phyloP scores from a whole-genome alignment of 78 protist species.

The Creolimax fragrantissima region DNA sequence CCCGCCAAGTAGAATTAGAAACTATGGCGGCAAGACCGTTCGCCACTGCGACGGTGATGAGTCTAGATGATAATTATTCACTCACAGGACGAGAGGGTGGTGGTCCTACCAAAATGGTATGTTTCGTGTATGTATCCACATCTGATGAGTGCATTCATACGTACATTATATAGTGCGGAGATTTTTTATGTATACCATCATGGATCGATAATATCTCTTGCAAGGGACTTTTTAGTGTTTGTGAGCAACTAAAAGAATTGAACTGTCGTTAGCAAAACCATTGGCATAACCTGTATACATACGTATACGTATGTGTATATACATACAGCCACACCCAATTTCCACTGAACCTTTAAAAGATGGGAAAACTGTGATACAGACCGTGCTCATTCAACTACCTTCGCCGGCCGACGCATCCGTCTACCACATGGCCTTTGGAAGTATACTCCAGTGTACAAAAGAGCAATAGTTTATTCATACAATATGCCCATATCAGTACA shows the following conservation, averaged over 20 bases:
- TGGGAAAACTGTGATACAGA: not conserved
- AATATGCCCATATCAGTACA: too few relatives aligned
- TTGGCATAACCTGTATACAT: too few relatives aligned
- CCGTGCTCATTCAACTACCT: not conserved
- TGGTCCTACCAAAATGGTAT: not conserved
- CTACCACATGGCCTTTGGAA: not conserved
- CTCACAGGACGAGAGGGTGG: not conserved
- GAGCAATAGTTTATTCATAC: too few relatives aligned
- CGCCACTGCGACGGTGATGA: not conserved
- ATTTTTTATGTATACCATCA: too few relatives aligned
- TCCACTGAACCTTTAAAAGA: not conserved
- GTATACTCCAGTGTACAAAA: not conserved
- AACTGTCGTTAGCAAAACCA: too few relatives aligned
- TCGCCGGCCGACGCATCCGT: not conserved
- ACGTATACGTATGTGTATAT: too few relatives aligned
- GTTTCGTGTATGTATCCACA: too few relatives aligned
- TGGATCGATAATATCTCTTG: too few relatives aligned
- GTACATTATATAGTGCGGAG: too few relatives aligned
- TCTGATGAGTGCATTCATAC: too few relatives aligned
- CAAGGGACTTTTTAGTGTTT: too few relatives aligned
- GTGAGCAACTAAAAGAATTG: too few relatives aligned
- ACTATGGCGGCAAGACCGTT: constrained; percentile 6
- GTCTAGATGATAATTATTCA: not conserved
- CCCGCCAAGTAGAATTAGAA: not conserved
- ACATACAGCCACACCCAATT: not conserved